Base-by-base conservation (phyloP, 2,329 filamentous ascomycete species). In the Arthrobotrys sinensis region DNA sequence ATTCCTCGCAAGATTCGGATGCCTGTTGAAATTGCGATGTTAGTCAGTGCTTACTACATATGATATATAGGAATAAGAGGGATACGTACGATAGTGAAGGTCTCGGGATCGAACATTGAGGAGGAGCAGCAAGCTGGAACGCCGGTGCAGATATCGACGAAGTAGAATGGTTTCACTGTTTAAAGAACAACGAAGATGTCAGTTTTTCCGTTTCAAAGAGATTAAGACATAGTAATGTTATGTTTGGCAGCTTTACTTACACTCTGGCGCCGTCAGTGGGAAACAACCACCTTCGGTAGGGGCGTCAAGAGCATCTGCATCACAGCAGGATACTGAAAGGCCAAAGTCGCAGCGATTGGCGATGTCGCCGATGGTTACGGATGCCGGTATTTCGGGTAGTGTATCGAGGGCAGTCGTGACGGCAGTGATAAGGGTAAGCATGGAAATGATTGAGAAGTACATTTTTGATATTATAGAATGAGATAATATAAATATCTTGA, bases 71-170 rank as follows among this genome's bases (percentile, higher is more conserved):
- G 36, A 2, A 38, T 14, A 6, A 38, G 36, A 38, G 36, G 36
- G 36, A 28, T 3, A 8, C 50, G 14, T 53, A 53, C 50, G 4
- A 38, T 38, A 38, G 4, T 16, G 2, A 34, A 10, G 5, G 8
- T n/a, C 1, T 57, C n/a, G 1, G 16, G 19, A 28, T 43, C 36
- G 19, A 60, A 60, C 12, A 19, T 43, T 2, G 10, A 14, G 3
- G 36, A 14, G 14, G 36, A 43, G 11, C 55, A 60, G 4, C 36
- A 60, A n/a, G 55, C 55, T 7, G 55, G 55, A n/a, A 60, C 1
- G 10, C 36, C 55, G 3, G 1, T 3, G 12, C 55, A 60, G 0
- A 60, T 12, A 2, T 28, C 36, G 6, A 28, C 36, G 36, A 60
- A 43, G 32, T 1, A 24, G 50, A 53, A 34, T 1, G 50, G 28